A percentile compares a stretch with the other conserved stretches of the same genome.
These are phyloP conservation scores for Schizochytrium sp. DNA, from an alignment of 108 stramenopile species.

Conservation along the genomic window DNA sequence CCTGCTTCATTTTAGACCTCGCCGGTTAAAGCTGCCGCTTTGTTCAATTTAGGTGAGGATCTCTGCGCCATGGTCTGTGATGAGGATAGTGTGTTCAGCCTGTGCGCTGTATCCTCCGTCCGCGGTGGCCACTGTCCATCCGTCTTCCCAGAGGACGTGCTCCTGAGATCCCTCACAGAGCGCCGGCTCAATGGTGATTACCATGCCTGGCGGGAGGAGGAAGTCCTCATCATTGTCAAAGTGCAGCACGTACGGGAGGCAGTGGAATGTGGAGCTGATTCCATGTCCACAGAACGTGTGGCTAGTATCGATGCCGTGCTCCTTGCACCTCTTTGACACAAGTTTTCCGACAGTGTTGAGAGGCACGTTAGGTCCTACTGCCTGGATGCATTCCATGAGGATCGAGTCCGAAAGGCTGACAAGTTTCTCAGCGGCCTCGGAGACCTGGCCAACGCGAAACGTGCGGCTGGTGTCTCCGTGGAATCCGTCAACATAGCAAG, in stretches of 20 bases:
- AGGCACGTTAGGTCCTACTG: conserved; percentile 78
- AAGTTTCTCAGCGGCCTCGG: conserved; percentile 27
- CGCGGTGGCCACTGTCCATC: conserved; percentile 93
- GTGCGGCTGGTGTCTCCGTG: conserved; percentile 99
- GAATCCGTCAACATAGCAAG: conserved; percentile 89
- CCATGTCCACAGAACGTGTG: conserved; percentile 95
- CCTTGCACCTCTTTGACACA: conserved; percentile 85
- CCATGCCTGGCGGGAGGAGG: conserved; percentile 88
- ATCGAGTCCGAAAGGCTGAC: conserved; percentile 66
- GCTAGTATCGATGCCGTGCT: conserved; percentile 83
- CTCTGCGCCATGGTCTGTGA: conserved; percentile 91
- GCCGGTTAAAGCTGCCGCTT: neutral
- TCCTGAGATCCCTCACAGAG: conserved; percentile 91
- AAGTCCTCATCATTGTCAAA: conserved; percentile 86
- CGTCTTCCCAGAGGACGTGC: conserved; percentile 91
- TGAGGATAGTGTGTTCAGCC: conserved; percentile 96
- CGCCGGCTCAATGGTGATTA: conserved; percentile 99
- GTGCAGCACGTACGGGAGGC: conserved; percentile 93
- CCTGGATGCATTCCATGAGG: conserved; percentile 70
- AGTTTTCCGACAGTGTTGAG: conserved; percentile 93
- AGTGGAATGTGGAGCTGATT: conserved; percentile 92
- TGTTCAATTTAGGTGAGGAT: conserved; percentile 83
- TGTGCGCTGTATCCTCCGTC: conserved; percentile 94
- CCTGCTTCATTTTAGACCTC: too few relatives aligned
- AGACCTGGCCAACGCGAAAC: conserved; percentile 86